Evolutionary conservation across 169 alveolate species (phyloP).

Genomic region (Cryptosporidium sp.): DNA sequence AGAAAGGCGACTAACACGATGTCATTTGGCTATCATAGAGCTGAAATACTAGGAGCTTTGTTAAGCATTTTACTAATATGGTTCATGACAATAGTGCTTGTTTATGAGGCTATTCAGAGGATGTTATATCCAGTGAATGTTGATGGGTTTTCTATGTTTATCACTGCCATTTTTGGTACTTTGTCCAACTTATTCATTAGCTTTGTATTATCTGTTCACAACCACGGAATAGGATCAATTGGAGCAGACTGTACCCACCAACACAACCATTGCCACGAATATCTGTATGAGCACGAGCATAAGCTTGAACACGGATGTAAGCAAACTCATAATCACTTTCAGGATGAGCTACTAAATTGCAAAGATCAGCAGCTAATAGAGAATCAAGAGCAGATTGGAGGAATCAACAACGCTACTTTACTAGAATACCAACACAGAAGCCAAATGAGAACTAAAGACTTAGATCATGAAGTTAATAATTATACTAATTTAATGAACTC

Average conservation of each 20-base stretch:
- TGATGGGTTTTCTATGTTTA: conserved; percentile 93
- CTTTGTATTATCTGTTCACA: conserved; percentile 86
- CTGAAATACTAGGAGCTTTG: conserved; percentile 96
- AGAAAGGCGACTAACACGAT: conserved; percentile 88
- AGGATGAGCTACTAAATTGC: neutral
- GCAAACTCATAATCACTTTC: neutral
- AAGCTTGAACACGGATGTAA: neutral
- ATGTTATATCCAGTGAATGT: conserved; percentile 85
- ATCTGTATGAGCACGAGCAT: neutral
- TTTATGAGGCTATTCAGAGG: conserved; percentile 92
- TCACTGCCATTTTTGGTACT: conserved; percentile 93
- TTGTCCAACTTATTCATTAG: conserved; percentile 92
- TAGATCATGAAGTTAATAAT: neutral
- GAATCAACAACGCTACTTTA: neutral
- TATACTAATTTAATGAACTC: neutral
- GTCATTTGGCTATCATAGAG: conserved; percentile 94
- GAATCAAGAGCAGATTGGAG: neutral
- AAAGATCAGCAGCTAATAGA: neutral
- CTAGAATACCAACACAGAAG: neutral
- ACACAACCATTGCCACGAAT: neutral
- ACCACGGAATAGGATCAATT: conserved; percentile 79
- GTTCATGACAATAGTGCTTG: conserved; percentile 91
- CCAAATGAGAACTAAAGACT: neutral
- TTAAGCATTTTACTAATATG: conserved; percentile 92
- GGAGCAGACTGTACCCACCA: conserved; percentile 11